phyloP scores from a whole-genome alignment of 345 rosid species.

The Corymbia maculata region DNA sequence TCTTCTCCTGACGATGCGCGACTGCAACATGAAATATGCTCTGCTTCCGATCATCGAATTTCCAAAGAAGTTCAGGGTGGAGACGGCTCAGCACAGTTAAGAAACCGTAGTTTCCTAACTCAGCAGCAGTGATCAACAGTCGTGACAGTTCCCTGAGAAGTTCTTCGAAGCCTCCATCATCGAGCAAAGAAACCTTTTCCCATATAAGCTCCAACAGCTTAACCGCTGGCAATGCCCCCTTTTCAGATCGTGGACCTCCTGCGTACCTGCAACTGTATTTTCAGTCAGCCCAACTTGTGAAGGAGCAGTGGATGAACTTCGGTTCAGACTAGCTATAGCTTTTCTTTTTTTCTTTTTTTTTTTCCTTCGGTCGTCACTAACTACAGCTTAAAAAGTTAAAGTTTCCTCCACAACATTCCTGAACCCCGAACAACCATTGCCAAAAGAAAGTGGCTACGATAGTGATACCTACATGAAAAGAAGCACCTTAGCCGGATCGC shows the following conservation, averaged over 20 bases:
- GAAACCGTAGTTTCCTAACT: background rate
- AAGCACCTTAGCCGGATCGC: background rate
- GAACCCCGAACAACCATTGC: background rate
- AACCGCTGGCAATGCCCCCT: background rate
- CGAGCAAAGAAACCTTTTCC: fast-evolving
- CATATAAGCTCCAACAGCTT: background rate
- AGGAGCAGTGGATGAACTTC: background rate
- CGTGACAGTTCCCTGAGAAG: background rate
- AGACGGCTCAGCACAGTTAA: background rate
- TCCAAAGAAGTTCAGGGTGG: background rate
- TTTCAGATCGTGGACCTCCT: background rate
- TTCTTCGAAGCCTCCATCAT: background rate
- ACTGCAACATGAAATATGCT: background rate
- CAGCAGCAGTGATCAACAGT: background rate
- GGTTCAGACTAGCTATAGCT: too few species aligned
- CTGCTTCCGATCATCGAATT: fast-evolving
- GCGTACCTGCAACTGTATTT: fast-evolving
- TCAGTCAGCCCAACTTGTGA: fast-evolving
- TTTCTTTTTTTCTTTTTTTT: too few species aligned
- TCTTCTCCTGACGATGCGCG: background rate
- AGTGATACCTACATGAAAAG: background rate
- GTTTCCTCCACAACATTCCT: too few species aligned
- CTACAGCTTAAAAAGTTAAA: too few species aligned
- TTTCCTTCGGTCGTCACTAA: too few species aligned
- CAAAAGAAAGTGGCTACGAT: background rate